Base-by-base conservation (phyloP, 257 asterid genomes). In the Penstemon barbatus region DNA sequence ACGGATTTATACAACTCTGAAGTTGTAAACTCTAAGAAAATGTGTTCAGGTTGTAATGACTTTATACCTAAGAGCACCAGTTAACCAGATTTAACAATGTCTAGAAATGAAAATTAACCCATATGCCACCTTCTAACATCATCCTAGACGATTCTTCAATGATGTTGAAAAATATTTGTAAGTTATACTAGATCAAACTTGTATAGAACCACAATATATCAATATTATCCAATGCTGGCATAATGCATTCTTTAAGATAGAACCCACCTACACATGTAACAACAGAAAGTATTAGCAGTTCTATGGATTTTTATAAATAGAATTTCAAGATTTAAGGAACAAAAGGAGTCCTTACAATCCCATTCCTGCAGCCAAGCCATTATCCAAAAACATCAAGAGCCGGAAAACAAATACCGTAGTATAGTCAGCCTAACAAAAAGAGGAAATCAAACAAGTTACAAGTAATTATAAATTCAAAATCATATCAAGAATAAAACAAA, bases 301-400 rank as follows among this genome's bases (percentile, higher is more conserved):
- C 33, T 25, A 25, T 25, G 33, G 33, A 25, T 25, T 25, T 25
- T 25, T 25, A 25, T 2, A 25, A 25, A 25, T 25, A 25, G 33
- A 25, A 25, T 25, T 25, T 25, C 33, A 25, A 25, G 33, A 25
- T 25, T 25, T 25, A 25, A 25, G 33, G 33, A 25, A 25, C 33
- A 25, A 63, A 54, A 38, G 42, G 38, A 54, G 73, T 71, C 61
- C 97, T 93, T 88, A 93, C 98, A 93, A 79, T 86, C 96, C 98
- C 98, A 93, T 90, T 72, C 97, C 98, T 74, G 96, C 79, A 76
- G 98, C 93, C 78, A 93, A 81, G 12, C 95, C 97, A 75, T 93
- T 90, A 74, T 93, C 98, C 58, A 88, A 83, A 73, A 93, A 93
- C 98, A 93, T 93, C 92, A 93, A 81, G 70, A 90, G 84, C 77